These are phyloP conservation scores for Silene coronaria DNA, from an alignment of 179 eudicot species.

Conservation along the genomic window DNA sequence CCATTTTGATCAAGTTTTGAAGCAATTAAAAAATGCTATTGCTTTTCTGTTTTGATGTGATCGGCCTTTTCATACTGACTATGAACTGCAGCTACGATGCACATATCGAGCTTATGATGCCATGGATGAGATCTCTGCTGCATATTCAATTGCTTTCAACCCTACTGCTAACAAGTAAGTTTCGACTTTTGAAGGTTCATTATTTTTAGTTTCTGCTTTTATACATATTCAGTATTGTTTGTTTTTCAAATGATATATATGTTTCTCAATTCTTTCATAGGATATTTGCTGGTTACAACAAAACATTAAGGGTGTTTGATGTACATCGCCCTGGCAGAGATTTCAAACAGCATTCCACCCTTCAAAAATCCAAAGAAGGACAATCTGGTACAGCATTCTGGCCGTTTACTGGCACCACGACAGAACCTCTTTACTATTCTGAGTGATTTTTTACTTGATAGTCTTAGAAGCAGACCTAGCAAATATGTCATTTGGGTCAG, in stretches of 20 bases:
- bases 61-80: neutral
- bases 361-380: constrained; percentile 81
- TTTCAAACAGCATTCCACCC: constrained; percentile 69
- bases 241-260: neutral
- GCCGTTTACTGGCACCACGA: constrained; percentile 4
- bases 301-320: constrained; percentile 71
- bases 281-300: constrained; percentile 93
- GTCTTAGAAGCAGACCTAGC: neutral
- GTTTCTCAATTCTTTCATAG: constrained; percentile 31
- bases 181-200: neutral
- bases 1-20: neutral
- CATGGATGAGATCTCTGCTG: constrained; percentile 98
- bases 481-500: no score
- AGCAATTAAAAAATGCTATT: neutral
- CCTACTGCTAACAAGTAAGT: constrained; percentile 81
- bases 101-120: constrained; percentile 97
- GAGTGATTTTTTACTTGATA: neutral
- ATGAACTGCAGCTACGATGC: constrained; percentile 72
- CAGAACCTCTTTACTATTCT: neutral
- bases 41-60: neutral
- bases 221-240: neutral
- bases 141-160: constrained; percentile 81
- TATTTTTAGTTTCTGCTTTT: neutral
- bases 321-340: constrained; percentile 96
- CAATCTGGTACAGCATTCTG: constrained; percentile 61